Evolutionary conservation across 2,329 filamentous ascomycete genomes (phyloP).

Genomic region (Monilinia fructigena): DNA sequence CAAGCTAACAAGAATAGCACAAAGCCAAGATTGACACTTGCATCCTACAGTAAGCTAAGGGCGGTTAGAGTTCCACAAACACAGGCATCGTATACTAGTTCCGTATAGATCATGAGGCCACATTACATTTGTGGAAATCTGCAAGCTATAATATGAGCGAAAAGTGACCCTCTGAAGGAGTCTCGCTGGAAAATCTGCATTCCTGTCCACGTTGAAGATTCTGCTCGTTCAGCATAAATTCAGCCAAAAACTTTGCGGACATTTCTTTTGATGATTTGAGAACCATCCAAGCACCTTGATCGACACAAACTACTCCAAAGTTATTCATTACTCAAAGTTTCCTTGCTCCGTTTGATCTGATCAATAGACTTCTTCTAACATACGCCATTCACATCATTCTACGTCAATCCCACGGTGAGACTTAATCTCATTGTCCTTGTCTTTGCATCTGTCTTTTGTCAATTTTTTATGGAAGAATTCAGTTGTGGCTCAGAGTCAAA

Average conservation of each 20-base stretch:
- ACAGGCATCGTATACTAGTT: neutral
- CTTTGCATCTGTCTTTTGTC: neutral
- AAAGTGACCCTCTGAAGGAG: no score
- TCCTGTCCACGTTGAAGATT: no score
- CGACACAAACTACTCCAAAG: neutral
- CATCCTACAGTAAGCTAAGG: no score
- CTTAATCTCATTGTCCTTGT: constrained; percentile 34
- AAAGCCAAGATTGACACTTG: neutral
- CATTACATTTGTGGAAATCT: neutral
- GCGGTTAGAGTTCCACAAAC: no score
- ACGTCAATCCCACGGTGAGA: constrained; percentile 30
- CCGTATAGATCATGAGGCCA: neutral
- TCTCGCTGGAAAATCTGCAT: no score
- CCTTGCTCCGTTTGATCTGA: constrained; percentile 28
- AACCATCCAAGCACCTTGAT: neutral
- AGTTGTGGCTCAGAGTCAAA: no score
- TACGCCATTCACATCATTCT: constrained; percentile 34
- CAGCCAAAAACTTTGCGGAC: no score
- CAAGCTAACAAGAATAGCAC: neutral
- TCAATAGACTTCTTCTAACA: constrained; percentile 25
- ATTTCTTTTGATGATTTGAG: neutral
- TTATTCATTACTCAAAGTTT: constrained; percentile 22
- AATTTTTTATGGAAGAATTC: constrained; percentile 16
- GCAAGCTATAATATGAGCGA: no score
- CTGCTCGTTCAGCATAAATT: no score